Evolutionary conservation across 2,329 filamentous ascomycete species (phyloP).

Genomic region (Ceratocystis cacaofunesta): DNA sequence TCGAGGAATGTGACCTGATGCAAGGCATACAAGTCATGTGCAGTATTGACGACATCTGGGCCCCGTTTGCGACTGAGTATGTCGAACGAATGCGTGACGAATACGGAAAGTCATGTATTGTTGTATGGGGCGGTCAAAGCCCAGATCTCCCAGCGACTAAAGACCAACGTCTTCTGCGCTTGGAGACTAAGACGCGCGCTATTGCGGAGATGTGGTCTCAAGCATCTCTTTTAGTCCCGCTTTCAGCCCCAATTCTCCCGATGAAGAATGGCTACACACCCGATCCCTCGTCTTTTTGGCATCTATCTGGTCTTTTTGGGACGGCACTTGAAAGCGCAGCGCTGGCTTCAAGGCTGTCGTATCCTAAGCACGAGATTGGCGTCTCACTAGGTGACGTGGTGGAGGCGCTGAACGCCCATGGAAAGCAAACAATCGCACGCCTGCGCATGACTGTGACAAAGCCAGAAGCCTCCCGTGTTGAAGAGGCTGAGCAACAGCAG

Average conservation of each 20-base stretch:
- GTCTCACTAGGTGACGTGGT: constrained; percentile 47
- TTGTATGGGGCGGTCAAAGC: constrained; percentile 73
- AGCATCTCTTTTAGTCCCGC: constrained; percentile 63
- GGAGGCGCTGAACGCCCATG: constrained; percentile 54
- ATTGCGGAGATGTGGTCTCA: constrained; percentile 53
- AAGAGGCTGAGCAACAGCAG: constrained; percentile 1
- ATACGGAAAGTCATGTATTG: constrained; percentile 73
- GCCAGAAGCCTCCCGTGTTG: background rate
- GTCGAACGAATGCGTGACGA: constrained; percentile 73
- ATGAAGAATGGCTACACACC: constrained; percentile 40
- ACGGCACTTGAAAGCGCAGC: constrained; percentile 66
- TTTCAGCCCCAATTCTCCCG: constrained; percentile 40
- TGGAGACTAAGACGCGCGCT: constrained; percentile 61
- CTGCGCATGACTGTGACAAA: constrained; percentile 48
- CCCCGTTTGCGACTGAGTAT: constrained; percentile 59
- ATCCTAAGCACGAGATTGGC: constrained; percentile 26
- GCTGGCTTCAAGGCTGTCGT: constrained; percentile 55
- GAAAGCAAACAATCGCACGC: constrained; percentile 65
- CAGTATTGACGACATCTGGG: constrained; percentile 64
- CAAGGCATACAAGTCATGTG: constrained; percentile 72
- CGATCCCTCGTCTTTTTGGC: constrained; percentile 56
- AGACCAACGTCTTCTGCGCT: constrained; percentile 33
- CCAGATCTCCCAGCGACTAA: constrained; percentile 18
- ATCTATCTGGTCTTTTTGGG: constrained; percentile 60
- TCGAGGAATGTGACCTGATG: constrained; percentile 85